Percentiles rank a stretch among this genome's conserved stretches.
phyloP scores from a whole-genome alignment of 345 rosid genomes.

The Corymbia maculata region DNA sequence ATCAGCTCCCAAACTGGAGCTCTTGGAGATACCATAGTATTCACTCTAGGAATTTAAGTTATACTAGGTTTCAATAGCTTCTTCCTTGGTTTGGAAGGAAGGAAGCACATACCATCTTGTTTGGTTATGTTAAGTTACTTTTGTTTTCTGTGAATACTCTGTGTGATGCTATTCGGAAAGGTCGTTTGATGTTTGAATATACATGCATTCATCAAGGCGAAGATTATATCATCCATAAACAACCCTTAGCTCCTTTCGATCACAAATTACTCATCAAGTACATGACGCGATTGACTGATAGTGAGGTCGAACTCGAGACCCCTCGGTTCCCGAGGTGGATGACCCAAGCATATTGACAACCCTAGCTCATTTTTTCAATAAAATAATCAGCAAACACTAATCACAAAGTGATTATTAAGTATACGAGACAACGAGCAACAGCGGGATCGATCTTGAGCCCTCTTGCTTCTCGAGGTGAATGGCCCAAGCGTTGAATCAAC shows the following conservation, averaged over 20 bases:
- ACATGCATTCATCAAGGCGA: no score
- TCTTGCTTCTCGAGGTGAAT: not conserved
- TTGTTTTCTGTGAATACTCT: not conserved
- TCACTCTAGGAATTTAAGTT: not conserved
- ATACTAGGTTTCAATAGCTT: not conserved
- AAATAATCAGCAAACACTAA: not conserved
- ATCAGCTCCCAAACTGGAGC: not conserved
- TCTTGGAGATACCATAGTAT: not conserved
- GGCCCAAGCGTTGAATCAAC: no score
- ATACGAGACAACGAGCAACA: not conserved
- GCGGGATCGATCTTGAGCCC: not conserved
- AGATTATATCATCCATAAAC: not conserved
- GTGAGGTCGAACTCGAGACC: no score
- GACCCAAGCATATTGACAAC: not conserved
- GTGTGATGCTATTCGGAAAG: not conserved
- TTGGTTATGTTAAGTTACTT: not conserved
- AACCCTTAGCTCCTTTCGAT: no score
- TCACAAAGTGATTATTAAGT: not conserved
- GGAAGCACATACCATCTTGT: not conserved
- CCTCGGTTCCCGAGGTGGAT: no score
- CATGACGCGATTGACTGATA: no score
- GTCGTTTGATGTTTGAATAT: not conserved
- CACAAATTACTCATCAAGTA: no score
- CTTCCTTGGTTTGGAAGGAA: not conserved
- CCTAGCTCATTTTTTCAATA: not conserved